Evolutionary conservation across 306 rosid species (phyloP).

Genomic region (Cyclanthera cordifolia): DNA sequence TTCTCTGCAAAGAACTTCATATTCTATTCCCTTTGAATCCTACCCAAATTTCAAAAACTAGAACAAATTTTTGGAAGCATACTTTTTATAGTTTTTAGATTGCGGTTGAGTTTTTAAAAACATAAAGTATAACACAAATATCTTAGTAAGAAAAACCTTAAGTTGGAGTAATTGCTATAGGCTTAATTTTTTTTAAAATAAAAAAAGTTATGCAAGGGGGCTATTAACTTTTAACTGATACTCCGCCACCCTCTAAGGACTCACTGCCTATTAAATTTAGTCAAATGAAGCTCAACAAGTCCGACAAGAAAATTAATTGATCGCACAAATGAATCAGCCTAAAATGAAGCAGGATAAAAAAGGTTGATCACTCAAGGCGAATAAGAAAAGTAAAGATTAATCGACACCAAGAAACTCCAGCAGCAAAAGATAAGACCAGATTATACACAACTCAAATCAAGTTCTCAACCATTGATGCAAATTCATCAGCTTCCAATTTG

Average conservation of each 20-base stretch:
- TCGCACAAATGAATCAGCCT: neutral
- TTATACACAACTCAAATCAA: neutral
- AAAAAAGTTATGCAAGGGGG: too few relatives aligned
- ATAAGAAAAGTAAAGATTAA: constrained; percentile 1
- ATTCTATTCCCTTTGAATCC: too few relatives aligned
- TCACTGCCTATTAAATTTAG: neutral
- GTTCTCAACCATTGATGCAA: neutral
- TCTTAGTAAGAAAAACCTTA: too few relatives aligned
- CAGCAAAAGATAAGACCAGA: neutral
- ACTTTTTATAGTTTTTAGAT: too few relatives aligned
- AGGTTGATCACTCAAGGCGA: neutral
- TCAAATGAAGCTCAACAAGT: neutral
- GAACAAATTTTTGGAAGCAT: too few relatives aligned
- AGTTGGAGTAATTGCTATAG: too few relatives aligned
- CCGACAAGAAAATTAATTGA: neutral
- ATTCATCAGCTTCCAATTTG: neutral
- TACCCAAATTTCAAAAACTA: too few relatives aligned
- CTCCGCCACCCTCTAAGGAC: too few relatives aligned
- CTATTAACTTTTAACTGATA: neutral
- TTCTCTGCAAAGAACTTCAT: too few relatives aligned
- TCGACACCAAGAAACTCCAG: neutral
- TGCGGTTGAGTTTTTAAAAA: too few relatives aligned
- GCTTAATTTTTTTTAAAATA: too few relatives aligned
- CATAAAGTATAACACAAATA: too few relatives aligned
- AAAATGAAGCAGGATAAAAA: constrained; percentile 5